These are phyloP conservation scores for Dioszegia hungarica DNA, from an alignment of 768 basidiomycete species.

Conservation along the genomic window DNA sequence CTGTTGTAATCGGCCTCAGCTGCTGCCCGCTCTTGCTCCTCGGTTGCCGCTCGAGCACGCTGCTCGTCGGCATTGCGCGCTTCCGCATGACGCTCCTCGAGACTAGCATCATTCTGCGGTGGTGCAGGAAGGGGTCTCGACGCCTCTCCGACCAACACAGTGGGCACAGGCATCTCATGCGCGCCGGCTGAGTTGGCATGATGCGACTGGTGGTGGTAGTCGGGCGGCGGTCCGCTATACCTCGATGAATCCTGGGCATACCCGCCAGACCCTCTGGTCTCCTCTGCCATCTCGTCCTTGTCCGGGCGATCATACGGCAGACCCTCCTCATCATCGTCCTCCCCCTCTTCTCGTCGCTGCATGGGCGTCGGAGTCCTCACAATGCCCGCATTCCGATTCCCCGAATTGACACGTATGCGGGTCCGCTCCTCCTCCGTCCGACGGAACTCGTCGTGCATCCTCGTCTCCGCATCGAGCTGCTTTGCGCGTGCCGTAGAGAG, in stretches of 20 bases:
- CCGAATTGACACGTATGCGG: not conserved
- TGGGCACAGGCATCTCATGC: too few relatives aligned
- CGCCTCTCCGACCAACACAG: too few relatives aligned
- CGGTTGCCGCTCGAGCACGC: not conserved
- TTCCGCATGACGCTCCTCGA: not conserved
- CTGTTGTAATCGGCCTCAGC: slow-evolving; percentile 3
- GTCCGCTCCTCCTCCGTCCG: slow-evolving; percentile 16
- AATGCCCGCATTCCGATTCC: slow-evolving; percentile 4
- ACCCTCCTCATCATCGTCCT: slow-evolving; percentile 24
- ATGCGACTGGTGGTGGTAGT: too few relatives aligned
- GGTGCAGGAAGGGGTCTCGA: too few relatives aligned
- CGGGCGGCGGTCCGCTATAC: not conserved
- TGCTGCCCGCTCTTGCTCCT: slow-evolving; percentile 4
- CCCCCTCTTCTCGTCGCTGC: not conserved
- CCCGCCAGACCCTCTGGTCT: too few relatives aligned
- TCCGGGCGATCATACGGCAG: slow-evolving; percentile 35
- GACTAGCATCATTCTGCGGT: too few relatives aligned
- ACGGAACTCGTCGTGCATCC: slow-evolving; percentile 34
- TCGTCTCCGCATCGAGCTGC: slow-evolving; percentile 23
- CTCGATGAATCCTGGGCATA: too few relatives aligned
- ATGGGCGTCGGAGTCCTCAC: not conserved
- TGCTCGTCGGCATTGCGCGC: not conserved
- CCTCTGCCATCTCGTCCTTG: too few relatives aligned
- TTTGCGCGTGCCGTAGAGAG: slow-evolving; percentile 21
- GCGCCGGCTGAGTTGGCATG: too few relatives aligned